These are phyloP conservation scores for Priceomyces haplophilus DNA, from an alignment of 805 yeast species.

Conservation along the genomic window DNA sequence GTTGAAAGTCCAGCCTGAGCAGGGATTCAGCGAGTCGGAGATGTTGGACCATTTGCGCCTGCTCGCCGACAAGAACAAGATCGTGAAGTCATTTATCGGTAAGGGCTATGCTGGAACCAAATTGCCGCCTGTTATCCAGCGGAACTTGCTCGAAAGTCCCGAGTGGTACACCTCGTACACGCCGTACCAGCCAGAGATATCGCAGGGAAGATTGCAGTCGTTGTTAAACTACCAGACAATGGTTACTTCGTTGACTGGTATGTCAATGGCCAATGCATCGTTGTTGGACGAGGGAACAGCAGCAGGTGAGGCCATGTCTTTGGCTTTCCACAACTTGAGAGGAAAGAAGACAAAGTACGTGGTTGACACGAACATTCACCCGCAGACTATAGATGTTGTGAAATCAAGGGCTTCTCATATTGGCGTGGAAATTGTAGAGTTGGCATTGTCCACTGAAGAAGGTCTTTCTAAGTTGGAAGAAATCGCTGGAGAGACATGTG, in stretches of 20 bases:
- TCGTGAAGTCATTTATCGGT: constrained; percentile 78
- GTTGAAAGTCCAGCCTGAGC: constrained; percentile 60
- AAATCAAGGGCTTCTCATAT: constrained; percentile 75
- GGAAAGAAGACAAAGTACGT: constrained; percentile 68
- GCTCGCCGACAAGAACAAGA: constrained; percentile 73
- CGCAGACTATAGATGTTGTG: constrained; percentile 81
- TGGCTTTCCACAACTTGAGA: constrained; percentile 64
- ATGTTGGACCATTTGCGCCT: constrained; percentile 65
- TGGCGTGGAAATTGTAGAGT: constrained; percentile 57
- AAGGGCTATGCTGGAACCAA: constrained; percentile 91
- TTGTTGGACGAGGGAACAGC: constrained; percentile 95
- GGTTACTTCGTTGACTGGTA: constrained; percentile 84
- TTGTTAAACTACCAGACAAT: constrained; percentile 91
- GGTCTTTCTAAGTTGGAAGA: constrained; percentile 24
- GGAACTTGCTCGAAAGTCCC: constrained; percentile 89
- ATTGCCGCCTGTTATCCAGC: constrained; percentile 87
- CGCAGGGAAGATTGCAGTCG: constrained; percentile 93
- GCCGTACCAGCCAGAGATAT: constrained; percentile 97
- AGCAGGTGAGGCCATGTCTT: constrained; percentile 93
- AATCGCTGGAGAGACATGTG: constrained; percentile 51
- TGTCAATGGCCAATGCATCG: constrained; percentile 94
- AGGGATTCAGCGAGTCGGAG: constrained; percentile 80
- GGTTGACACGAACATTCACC: constrained; percentile 74
- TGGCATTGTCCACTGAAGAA: constrained; percentile 50
- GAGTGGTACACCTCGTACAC: constrained; percentile 99